phyloP scores from a whole-genome alignment of 768 basidiomycete genomes.

The Trametes elegans region DNA sequence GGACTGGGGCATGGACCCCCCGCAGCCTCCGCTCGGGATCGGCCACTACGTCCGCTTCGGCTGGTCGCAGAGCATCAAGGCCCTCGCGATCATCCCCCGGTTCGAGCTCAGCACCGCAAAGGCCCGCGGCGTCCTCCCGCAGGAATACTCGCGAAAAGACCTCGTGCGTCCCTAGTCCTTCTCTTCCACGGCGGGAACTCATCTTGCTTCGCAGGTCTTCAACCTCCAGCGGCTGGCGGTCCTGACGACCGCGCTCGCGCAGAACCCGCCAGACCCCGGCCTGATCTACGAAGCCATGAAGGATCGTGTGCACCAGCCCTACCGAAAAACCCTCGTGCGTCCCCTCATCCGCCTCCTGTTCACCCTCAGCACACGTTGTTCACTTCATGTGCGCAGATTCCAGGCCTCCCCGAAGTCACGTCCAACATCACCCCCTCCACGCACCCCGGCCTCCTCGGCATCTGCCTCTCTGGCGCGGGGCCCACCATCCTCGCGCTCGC shows the following conservation, averaged over 20 bases:
- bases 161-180: conserved; percentile 53
- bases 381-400: conserved; percentile 60
- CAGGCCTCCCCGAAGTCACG: conserved; percentile 92
- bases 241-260: conserved; percentile 88
- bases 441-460: conserved; percentile 94
- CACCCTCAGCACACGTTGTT: not conserved
- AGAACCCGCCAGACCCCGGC: conserved; percentile 88
- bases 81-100: conserved; percentile 89
- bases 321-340: conserved; percentile 81
- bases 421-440: conserved; percentile 81
- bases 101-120: conserved; percentile 97
- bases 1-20: conserved; percentile 88
- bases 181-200: not conserved
- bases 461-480: conserved; percentile 96
- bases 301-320: conserved; percentile 96
- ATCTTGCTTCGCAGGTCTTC: conserved; percentile 67
- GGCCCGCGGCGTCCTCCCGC: conserved; percentile 87
- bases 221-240: conserved; percentile 96
- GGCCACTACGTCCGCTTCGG: conserved; percentile 91
- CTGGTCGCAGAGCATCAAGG: conserved; percentile 83
- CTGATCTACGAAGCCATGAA: conserved; percentile 99
- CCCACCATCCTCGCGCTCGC: conserved; percentile 97
- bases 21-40: conserved; percentile 83
- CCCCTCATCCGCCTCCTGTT: not conserved
- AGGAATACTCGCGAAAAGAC: conserved; percentile 83